Conservation (phyloP, 2,329 filamentous ascomycete species). For the Ciborinia camelliae region DNA sequence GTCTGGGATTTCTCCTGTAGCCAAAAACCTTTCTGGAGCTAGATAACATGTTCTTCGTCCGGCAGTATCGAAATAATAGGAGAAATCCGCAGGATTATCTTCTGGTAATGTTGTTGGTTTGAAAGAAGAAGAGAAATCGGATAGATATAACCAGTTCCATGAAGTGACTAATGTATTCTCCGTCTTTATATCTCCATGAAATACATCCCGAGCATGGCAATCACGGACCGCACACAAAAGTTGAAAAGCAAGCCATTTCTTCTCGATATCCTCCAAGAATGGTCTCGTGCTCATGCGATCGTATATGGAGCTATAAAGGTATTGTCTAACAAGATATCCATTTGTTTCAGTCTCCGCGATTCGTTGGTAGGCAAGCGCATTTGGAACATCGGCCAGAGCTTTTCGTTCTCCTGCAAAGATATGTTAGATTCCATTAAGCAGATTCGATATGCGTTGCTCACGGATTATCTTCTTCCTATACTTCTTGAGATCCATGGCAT, state of each 20-base stretch:
- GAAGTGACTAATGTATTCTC: constrained; percentile 96
- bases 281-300: constrained; percentile 94
- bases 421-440: constrained; percentile 22
- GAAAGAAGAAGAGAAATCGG: constrained; percentile 95
- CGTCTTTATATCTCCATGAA: constrained; percentile 97
- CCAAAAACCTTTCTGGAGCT: constrained; percentile 87
- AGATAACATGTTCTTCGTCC: constrained; percentile 90
- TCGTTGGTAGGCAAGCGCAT: constrained; percentile 85
- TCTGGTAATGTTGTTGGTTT: constrained; percentile 92
- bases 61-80: constrained; percentile 95
- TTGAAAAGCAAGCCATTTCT: constrained; percentile 98
- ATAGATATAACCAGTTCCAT: constrained; percentile 98
- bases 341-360: constrained; percentile 88
- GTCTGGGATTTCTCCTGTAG: constrained; percentile 62
- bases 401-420: constrained; percentile 67
- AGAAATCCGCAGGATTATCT: constrained; percentile 95
- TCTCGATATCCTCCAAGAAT: constrained; percentile 95
- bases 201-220: constrained; percentile 83
- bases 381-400: constrained; percentile 77
- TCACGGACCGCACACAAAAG: constrained; percentile 88
- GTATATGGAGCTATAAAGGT: constrained; percentile 93
- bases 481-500: constrained; percentile 72
- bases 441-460: constrained; percentile 43
- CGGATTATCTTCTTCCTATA: constrained; percentile 76
- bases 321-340: constrained; percentile 91